Base-by-base conservation (phyloP, 805 yeast species). In the Gaillardinia entomophila region DNA sequence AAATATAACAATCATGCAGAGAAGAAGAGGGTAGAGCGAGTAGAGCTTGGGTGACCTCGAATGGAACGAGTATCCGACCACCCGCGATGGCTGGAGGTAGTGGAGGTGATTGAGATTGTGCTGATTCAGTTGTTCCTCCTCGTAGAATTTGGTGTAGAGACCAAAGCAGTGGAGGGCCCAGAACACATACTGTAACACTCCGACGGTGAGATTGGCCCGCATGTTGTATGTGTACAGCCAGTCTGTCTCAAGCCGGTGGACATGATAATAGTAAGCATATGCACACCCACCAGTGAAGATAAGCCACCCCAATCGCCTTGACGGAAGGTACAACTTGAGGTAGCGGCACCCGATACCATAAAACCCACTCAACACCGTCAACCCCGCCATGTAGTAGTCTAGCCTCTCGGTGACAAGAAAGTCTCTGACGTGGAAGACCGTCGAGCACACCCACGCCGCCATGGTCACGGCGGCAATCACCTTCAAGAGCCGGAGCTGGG, bases 211-310 rank as follows among this genome's bases (percentile, higher is more conserved):
- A 48, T 92, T 90, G 17, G 92, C 95, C 42, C 75, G 71, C 97
- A 92, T 90, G 60, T 90, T 90, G 55, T 92, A 92, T 2, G 94
- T 80, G 58, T 90, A 90, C 36, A 87, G 82, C 90, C 96, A 90
- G 43, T 81, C 82, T 8, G 73, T 53, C 11, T 72, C 61, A 22
- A 92, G 62, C 38, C 90, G 69, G 22, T 72, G 51, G 10, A 92
- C 64, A 55, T 90, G 98, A 12, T 65, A 60, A 1, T 65, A 15
- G 43, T 84, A 87, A 18, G 82, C 71, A 0, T 62, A 35, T 0
- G 67, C 34, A 33, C 85, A 76, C 0, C 58, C 35, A 0, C 52
- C 27, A 0, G 73, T 55, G 31, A 79, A 65, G 1, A 53, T 12
- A 6, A 38, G 33, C 13, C 79, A 36, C n/a, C 20, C 26, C 6